Conservation (phyloP, 2,329 filamentous ascomycete species). For the Myotisia sp. region DNA sequence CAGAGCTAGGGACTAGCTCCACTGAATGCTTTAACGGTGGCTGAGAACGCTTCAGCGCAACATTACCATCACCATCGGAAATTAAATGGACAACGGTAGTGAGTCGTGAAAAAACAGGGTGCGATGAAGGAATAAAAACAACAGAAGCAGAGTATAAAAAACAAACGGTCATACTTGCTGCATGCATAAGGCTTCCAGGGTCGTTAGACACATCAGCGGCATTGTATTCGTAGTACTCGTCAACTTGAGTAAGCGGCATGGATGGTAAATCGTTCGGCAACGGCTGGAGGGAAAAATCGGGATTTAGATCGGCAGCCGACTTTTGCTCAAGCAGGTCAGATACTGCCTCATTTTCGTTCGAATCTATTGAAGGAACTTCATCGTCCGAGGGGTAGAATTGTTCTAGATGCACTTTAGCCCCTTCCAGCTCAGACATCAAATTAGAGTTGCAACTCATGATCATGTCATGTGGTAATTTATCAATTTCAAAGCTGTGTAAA, state of each 20-base stretch:
- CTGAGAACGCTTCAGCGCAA: background rate
- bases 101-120: background rate
- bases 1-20: slow-evolving; percentile 8
- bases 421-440: too few relatives aligned
- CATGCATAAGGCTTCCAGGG: slow-evolving; percentile 7
- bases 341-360: too few relatives aligned
- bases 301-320: too few relatives aligned
- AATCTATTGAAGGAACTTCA: too few relatives aligned
- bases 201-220: too few relatives aligned
- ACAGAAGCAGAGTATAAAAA: slow-evolving; percentile 5
- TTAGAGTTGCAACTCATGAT: background rate
- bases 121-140: slow-evolving; percentile 5
- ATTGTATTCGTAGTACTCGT: slow-evolving; percentile 6
- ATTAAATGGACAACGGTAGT: background rate
- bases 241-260: too few relatives aligned
- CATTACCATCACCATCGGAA: background rate
- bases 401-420: background rate
- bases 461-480: slow-evolving; percentile 4
- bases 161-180: slow-evolving; percentile 12
- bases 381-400: slow-evolving; percentile 13
- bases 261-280: too few relatives aligned
- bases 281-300: too few relatives aligned
- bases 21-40: background rate
- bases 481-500: slow-evolving; percentile 7
- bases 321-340: too few relatives aligned